Evolutionary conservation across 495 filamentous ascomycete species (phyloP), one percentile per base, ranked within the genome.

Genomic region (Neurospora sp.): DNA sequence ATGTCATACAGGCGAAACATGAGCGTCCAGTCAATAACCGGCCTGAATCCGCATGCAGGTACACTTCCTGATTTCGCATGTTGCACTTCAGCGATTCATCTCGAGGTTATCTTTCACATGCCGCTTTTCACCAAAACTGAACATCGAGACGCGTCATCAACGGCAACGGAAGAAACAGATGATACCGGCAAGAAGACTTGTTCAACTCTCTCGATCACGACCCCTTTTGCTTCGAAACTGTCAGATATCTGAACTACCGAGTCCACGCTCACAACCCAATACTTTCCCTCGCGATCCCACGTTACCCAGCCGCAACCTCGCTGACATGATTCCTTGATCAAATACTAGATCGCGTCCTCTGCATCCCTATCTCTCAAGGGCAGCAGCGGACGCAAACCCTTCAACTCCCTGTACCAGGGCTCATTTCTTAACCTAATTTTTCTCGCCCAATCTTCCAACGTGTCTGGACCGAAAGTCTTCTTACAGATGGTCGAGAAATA

Each of bases 381-480:
- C 42, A 46, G 0, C 16, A 18, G 7, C 42, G 42, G 18, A 46
- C 7, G 2, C 16, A 46, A 3, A 46, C 18, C 42, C 42, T 10
- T 46, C 42, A 3, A n/a, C 42, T n/a, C 5, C 14, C 40, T 42
- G 0, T 0, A 16, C 40, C 40, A 42, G 0, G 14, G 3, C 18
- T 46, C 42, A n/a, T 0, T 4, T 46, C 18, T 10, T 5, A 10
- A 10, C 0, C 7, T 8, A 1, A 10, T 18, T 0, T 10, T 10
- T 0, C 2, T 1, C 18, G 0, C 22, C 22, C 22, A 27, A 27
- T 27, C 22, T 27, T 27, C 41, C 41, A 44, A n/a, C 6, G 41
- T 44, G 5, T 44, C 2, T 44, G 41, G 5, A n/a, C 41, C 16
- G 41, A n/a, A 44, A 1, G 41, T 44, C 0, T 44, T 0, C 42